These are phyloP conservation scores for Phytophthora pini DNA, from an alignment of 352 stramenopile species.

Conservation along the genomic window DNA sequence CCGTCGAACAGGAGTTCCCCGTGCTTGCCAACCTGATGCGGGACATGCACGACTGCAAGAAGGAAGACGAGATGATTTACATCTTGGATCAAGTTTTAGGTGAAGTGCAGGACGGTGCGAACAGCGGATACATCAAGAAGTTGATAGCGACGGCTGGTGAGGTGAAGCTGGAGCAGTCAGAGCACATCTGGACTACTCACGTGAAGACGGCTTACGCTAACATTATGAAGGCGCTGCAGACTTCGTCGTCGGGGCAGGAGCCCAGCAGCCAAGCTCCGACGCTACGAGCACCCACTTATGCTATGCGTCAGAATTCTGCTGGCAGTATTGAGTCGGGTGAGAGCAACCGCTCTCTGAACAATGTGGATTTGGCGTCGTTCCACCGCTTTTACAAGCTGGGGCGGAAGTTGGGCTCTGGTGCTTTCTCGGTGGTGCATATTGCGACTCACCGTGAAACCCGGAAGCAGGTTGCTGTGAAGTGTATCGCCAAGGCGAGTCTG, in stretches of 20 bases:
- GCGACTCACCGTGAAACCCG: conserved; percentile 73
- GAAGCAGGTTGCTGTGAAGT: conserved; percentile 87
- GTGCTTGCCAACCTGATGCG: conserved; percentile 80
- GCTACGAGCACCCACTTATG: conserved; percentile 36
- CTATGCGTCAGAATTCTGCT: conserved; percentile 52
- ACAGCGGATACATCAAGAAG: conserved; percentile 75
- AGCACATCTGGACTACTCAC: conserved; percentile 69
- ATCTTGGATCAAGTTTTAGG: conserved; percentile 84
- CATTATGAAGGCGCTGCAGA: conserved; percentile 82
- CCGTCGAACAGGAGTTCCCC: conserved; percentile 72
- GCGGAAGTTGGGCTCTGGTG: conserved; percentile 84
- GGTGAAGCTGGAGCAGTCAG: conserved; percentile 66
- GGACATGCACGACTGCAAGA: conserved; percentile 75
- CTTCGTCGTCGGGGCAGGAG: conserved; percentile 34
- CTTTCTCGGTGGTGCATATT: conserved; percentile 90
- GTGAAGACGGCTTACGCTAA: conserved; percentile 79
- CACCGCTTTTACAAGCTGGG: conserved; percentile 84
- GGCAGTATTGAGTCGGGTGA: conserved; percentile 44
- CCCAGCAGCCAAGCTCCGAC: conserved; percentile 35
- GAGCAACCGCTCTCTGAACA: conserved; percentile 40
- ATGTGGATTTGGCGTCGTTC: conserved; percentile 53
- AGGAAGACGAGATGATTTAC: conserved; percentile 85
- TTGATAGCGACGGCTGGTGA: conserved; percentile 74
- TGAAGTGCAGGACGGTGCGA: conserved; percentile 73
- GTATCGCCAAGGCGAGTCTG: conserved; percentile 68